phyloP scores from a whole-genome alignment of 2,329 filamentous ascomycete species.

The Gaeumannomyces tritici region DNA sequence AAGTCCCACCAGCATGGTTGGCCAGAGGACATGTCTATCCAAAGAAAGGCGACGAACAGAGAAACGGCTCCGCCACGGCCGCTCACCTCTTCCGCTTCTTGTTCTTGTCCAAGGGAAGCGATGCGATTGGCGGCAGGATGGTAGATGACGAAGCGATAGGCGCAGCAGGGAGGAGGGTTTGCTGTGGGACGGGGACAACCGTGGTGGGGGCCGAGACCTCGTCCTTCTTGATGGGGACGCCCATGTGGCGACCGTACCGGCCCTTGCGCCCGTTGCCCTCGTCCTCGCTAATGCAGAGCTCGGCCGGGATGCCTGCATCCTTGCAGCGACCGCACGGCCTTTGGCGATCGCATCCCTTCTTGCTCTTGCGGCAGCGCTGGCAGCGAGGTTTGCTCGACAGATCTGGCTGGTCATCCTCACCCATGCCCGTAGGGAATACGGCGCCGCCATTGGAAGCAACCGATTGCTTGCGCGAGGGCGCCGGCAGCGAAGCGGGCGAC shows the following conservation, averaged over 20 bases:
- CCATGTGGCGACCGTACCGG: conserved; percentile 70
- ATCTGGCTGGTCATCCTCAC: conserved; percentile 87
- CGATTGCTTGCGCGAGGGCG: conserved; percentile 63
- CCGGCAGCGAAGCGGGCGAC: conserved; percentile 57
- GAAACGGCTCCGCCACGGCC: not conserved
- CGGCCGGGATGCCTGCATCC: conserved; percentile 86
- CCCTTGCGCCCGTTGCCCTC: conserved; percentile 96
- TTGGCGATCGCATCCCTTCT: conserved; percentile 97
- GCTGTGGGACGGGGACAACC: conserved; percentile 21
- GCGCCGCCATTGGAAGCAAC: conserved; percentile 46
- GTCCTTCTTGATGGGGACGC: conserved; percentile 52
- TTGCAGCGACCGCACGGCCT: conserved; percentile 91
- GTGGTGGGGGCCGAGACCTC: conserved; percentile 27
- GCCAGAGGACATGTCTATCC: conserved; percentile 2
- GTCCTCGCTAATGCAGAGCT: conserved; percentile 94
- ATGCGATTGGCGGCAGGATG: conserved; percentile 9
- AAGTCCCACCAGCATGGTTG: not conserved
- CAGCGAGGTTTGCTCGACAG: conserved; percentile 93
- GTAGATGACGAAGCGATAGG: conserved; percentile 25
- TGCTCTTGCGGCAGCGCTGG: conserved; percentile 97
- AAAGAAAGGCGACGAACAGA: not conserved
- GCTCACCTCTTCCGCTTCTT: conserved; percentile 52
- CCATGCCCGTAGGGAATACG: conserved; percentile 34
- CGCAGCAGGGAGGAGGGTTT: conserved; percentile 31
- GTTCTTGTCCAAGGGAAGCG: conserved; percentile 34